Base-by-base conservation (phyloP, 108 stramenopile genomes). In the Skeletonema costatum region DNA sequence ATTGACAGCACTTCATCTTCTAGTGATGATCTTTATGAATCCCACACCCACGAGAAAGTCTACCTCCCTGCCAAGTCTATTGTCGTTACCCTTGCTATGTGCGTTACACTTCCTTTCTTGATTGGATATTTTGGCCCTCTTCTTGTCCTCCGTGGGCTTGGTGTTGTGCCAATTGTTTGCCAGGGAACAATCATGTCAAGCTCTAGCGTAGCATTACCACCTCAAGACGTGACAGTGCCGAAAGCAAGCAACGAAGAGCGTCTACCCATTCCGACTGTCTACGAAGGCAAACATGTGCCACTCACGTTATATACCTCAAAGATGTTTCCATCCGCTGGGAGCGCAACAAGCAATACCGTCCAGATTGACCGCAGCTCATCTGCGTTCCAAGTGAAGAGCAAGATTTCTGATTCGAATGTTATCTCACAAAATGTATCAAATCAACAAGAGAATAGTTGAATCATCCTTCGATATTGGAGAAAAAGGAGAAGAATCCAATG, bases 221-320 rank as follows among this genome's bases (percentile, higher is more conserved):
- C 19, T 51, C 46, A 6, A 36, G 16, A 14, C 13, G 46, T n/a
- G 46, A n/a, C 14, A 3, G 50, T 19, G 17, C n/a, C 19, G n/a
- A 19, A 51, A 51, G 46, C 46, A 48, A n/a, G 46, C 46, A 48
- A 48, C 4, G 17, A 21, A 51, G 50, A 51, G 4, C 19, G 6
- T 0, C 68, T 69, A n/a, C 68, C 68, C 16, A 53, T 60, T 3
- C 68, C 68, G 10, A 7, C 19, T 13, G 31, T 69, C 14, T 6
- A 25, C 3, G 48, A 56, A 21, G 68, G 68, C 25, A 69, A 69
- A n/a, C 19, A 19, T 30, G 58, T 69, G 6, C 68, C 68, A 14
- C 29, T 32, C 14, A 69, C 68, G 16, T 11, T 29, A 25, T 69
- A 69, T 29, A 69, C 68, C 48, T 56, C 31, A 3, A 69, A 69